Conservation (phyloP, 108 stramenopile species). For the Skeletonema menzelii region DNA sequence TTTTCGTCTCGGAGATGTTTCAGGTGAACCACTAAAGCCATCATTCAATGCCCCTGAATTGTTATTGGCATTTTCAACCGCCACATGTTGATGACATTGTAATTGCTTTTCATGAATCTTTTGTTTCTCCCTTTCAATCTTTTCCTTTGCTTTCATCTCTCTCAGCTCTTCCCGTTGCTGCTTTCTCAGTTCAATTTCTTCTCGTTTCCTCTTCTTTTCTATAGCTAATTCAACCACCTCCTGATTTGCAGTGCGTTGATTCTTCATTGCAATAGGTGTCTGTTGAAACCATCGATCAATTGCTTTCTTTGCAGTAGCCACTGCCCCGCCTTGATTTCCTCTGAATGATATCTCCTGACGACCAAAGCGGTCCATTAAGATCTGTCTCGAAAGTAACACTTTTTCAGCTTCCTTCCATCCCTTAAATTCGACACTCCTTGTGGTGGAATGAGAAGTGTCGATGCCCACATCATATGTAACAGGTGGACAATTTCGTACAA, state of each 20-base stretch:
- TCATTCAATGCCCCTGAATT: background rate
- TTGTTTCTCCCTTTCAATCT: background rate
- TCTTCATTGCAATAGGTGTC: background rate
- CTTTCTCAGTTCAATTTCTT: background rate
- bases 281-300: conserved; percentile 13
- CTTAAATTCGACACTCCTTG: conserved; percentile 7
- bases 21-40: background rate
- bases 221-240: conserved; percentile 1
- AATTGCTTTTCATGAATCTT: background rate
- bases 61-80: background rate
- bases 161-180: background rate
- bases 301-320: background rate
- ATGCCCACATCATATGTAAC: background rate
- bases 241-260: background rate
- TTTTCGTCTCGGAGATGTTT: background rate
- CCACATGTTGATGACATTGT: background rate
- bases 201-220: conserved; percentile 6
- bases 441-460: background rate
- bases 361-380: background rate
- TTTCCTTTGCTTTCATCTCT: background rate
- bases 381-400: conserved; percentile 6
- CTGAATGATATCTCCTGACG: background rate
- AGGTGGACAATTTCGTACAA: conserved; percentile 16
- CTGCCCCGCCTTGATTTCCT: background rate
- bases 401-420: conserved; percentile 28